Conservation (phyloP, 2,329 filamentous ascomycete genomes). For the Blastomyces emzantsi region DNA sequence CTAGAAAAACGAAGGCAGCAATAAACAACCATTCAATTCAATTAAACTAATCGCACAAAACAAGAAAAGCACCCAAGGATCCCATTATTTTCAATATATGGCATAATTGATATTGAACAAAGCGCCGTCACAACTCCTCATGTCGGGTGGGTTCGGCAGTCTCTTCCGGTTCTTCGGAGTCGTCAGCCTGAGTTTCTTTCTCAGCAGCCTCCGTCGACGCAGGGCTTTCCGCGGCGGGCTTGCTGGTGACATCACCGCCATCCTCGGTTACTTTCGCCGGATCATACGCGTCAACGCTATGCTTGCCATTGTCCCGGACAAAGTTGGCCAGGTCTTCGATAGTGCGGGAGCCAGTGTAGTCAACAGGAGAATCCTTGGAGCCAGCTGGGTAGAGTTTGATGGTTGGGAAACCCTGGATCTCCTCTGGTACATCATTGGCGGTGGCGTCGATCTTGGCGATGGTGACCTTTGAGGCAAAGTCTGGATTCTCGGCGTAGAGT, state of each 20-base stretch:
- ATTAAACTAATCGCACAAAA: not conserved
- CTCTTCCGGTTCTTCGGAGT: slow-evolving; percentile 15
- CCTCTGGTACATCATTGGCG: slow-evolving; percentile 89
- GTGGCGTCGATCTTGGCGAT: slow-evolving; percentile 94
- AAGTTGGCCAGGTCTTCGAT: slow-evolving; percentile 88
- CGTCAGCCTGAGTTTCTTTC: not conserved
- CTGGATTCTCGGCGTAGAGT: slow-evolving; percentile 44
- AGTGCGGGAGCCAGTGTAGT: slow-evolving; percentile 80
- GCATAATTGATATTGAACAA: not conserved
- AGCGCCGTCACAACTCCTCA: slow-evolving; percentile 31
- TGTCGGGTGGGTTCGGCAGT: slow-evolving; percentile 24
- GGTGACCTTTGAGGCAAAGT: slow-evolving; percentile 50
- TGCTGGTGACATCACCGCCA: slow-evolving; percentile 23
- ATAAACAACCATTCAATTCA: not conserved
- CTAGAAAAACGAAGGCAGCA: not conserved
- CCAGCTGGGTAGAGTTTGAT: slow-evolving; percentile 97
- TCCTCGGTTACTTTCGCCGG: slow-evolving; percentile 47
- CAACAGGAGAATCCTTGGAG: slow-evolving; percentile 72
- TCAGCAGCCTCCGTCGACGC: slow-evolving; percentile 17
- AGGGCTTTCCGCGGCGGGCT: slow-evolving; percentile 20
- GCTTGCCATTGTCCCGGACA: slow-evolving; percentile 89
- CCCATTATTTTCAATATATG: not conserved
- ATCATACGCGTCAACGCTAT: slow-evolving; percentile 61
- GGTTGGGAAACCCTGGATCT: slow-evolving; percentile 96
- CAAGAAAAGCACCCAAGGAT: not conserved